Base-by-base conservation (phyloP, 768 basidiomycete genomes). In the Ephemerocybe angulata region DNA sequence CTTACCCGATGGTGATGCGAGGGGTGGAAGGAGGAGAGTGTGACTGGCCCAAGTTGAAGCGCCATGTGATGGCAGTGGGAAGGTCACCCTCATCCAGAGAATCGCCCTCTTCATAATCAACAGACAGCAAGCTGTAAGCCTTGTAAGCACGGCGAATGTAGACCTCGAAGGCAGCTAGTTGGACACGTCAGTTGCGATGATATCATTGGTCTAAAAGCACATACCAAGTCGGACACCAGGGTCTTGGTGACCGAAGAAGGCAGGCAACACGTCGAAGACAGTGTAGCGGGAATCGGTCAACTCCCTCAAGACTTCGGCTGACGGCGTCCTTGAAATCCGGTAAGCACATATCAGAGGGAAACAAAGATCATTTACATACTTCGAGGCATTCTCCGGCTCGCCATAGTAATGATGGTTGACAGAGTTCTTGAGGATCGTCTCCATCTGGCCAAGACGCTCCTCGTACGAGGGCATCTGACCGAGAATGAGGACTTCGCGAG, bases 401-500 rank as follows among this genome's bases (percentile, higher is more conserved):
- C 96, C 97, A 64, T 99, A 98, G 64, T 86, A 88, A 60, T 86
- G 89, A 54, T 86, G 87, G 17, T 86, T 85, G 50, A 97, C 90
- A 0, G 97, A 90, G 25, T 87, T 81, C 71, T 89, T 93, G 46
- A 99, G 80, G 51, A 99, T 88, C 25, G 86, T 78, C 74, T 97
- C 95, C 90, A 99, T 96, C 70, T 99, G 97, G 25, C 84, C 76
- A 38, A 87, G 77, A 55, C 97, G 88, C 69, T 98, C 97, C 65
- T 98, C 94, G 66, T 92, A 96, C 13, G 94, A 96, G 4, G 97
- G 97, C 83, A 99, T 89, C 68, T 96, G 93, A 44, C 91, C 92
- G 29, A 93, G 80, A 64, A 99, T 98, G 44, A 98, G 81, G 6
- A 97, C 97, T 75, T 99, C 97, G 43, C 97, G 90, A 38, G 97